These are phyloP conservation scores for Lycium ferocissimum DNA, from an alignment of 257 asterid species.

Conservation along the genomic window DNA sequence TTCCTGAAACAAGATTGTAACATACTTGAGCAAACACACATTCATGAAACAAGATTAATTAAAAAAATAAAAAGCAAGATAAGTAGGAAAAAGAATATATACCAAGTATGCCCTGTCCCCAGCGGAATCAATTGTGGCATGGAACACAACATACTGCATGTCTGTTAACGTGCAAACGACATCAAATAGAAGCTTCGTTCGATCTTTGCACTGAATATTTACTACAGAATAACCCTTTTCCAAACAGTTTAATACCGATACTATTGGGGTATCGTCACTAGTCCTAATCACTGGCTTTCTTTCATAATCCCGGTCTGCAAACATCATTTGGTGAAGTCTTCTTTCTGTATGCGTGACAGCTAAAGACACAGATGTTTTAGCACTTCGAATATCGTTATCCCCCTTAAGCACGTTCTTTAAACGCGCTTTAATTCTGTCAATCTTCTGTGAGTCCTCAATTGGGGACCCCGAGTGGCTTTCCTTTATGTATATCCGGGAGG, in stretches of 20 bases:
- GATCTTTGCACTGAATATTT: constrained; percentile 77
- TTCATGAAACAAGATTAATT: not conserved
- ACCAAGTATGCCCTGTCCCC: constrained; percentile 76
- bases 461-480: constrained; percentile 74
- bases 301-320: constrained; percentile 88
- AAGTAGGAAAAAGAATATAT: not conserved
- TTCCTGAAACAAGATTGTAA: constrained; percentile 55
- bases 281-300: constrained; percentile 47
- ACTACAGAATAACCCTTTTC: constrained; percentile 89
- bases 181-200: constrained; percentile 84
- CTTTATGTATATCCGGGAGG: constrained; percentile 69
- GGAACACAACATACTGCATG: constrained; percentile 88
- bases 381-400: constrained; percentile 75
- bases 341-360: constrained; percentile 84
- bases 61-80: not conserved
- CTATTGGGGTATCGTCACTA: constrained; percentile 39
- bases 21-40: constrained; percentile 16
- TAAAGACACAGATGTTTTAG: constrained; percentile 68
- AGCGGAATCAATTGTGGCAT: constrained; percentile 75
- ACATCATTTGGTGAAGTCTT: constrained; percentile 99
- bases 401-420: constrained; percentile 85
- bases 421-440: constrained; percentile 61
- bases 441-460: constrained; percentile 64
- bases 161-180: constrained; percentile 92
- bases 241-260: constrained; percentile 71